Evolutionary conservation across 2,329 filamentous ascomycete genomes (phyloP).

Genomic region (Colletotrichum sp.): DNA sequence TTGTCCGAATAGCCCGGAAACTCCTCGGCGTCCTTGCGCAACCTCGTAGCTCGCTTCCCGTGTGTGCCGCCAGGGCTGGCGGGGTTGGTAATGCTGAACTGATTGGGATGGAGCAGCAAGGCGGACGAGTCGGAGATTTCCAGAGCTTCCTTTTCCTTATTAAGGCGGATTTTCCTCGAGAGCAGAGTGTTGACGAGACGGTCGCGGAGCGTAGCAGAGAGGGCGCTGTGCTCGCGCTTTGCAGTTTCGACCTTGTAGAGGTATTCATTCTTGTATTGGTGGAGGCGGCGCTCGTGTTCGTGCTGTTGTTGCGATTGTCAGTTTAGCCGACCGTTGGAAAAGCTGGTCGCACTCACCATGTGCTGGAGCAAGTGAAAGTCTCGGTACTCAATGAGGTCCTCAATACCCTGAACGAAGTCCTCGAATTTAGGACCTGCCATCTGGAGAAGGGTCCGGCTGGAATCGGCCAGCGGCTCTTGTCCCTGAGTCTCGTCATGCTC

Average conservation of each 20-base stretch:
- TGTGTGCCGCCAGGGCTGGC: slow-evolving; percentile 67
- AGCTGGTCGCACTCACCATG: slow-evolving; percentile 62
- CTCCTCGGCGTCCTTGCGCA: slow-evolving; percentile 66
- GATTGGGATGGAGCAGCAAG: slow-evolving; percentile 68
- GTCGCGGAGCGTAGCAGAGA: slow-evolving; percentile 66
- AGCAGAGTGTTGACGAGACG: slow-evolving; percentile 68
- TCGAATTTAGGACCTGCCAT: slow-evolving; percentile 86
- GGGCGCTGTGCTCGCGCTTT: slow-evolving; percentile 62
- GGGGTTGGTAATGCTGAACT: slow-evolving; percentile 69
- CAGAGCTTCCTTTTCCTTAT: slow-evolving; percentile 69
- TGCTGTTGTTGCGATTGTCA: slow-evolving; percentile 45
- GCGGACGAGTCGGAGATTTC: slow-evolving; percentile 71
- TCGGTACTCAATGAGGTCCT: slow-evolving; percentile 84
- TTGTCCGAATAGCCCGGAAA: slow-evolving; percentile 56
- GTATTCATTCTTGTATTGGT: slow-evolving; percentile 63
- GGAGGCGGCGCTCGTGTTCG: slow-evolving; percentile 66
- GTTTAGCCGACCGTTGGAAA: neutral
- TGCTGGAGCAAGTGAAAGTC: slow-evolving; percentile 83
- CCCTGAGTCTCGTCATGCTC: slow-evolving; percentile 54
- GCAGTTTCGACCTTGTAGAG: slow-evolving; percentile 67
- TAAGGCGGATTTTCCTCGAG: slow-evolving; percentile 67
- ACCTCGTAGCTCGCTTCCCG: slow-evolving; percentile 65
- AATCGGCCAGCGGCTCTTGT: slow-evolving; percentile 40
- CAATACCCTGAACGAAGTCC: slow-evolving; percentile 84
- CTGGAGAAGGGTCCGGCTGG: slow-evolving; percentile 62